Percentiles rank a stretch among this genome's conserved stretches.
Conservation (phyloP, 352 stramenopile species). For the Phytophthora palmivora region DNA sequence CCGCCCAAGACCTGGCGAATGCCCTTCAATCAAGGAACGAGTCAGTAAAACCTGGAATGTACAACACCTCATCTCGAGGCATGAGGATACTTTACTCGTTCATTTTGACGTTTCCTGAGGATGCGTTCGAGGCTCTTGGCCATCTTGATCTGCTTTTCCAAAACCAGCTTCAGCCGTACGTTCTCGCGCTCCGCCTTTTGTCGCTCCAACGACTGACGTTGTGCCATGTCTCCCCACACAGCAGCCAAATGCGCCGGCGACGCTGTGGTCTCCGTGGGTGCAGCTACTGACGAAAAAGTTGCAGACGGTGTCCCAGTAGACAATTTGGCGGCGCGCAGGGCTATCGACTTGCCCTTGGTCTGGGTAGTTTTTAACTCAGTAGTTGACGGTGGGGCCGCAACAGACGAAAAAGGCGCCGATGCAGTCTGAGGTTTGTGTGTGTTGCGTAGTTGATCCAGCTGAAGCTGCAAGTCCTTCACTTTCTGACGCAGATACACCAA, state of each 20-base stretch:
- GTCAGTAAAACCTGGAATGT: conserved; percentile 23
- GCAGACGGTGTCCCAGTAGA: conserved; percentile 20
- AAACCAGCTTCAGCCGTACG: conserved; percentile 47
- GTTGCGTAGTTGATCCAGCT: conserved; percentile 35
- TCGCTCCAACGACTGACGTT: conserved; percentile 43
- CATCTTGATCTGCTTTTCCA: conserved; percentile 63
- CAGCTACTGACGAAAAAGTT: conserved; percentile 37
- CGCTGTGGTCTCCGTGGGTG: conserved; percentile 18
- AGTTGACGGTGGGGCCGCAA: conserved; percentile 25
- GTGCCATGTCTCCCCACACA: conserved; percentile 56
- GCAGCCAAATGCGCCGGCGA: conserved; percentile 29
- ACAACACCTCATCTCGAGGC: conserved; percentile 20
- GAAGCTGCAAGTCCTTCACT: conserved; percentile 43
- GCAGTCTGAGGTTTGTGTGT: conserved; percentile 32
- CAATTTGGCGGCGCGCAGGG: conserved; percentile 17
- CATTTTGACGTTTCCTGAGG: conserved; percentile 43
- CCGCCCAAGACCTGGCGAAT: conserved; percentile 34
- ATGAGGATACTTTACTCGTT: conserved; percentile 40
- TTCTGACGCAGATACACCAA: conserved; percentile 49
- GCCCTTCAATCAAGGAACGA: conserved; percentile 36
- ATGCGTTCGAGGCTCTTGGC: conserved; percentile 49
- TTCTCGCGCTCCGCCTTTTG: conserved; percentile 58
- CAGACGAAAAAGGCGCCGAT: conserved; percentile 38
- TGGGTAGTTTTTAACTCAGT: conserved; percentile 23
- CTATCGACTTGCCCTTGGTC: conserved; percentile 11